Base-by-base conservation (phyloP, 768 basidiomycete species). In the Termitomyces heimii region DNA sequence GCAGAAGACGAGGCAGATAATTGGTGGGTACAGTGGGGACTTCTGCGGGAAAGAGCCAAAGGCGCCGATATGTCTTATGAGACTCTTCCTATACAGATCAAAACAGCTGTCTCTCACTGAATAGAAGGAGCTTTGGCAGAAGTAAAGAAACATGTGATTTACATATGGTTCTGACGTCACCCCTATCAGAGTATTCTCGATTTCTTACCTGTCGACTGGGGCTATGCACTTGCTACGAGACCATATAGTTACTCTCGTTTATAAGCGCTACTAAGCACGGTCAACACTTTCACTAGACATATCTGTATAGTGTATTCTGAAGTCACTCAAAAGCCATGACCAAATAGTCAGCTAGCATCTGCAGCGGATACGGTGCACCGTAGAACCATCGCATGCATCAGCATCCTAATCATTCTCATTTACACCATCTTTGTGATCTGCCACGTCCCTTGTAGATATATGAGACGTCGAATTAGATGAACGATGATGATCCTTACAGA, bases 1-100 rank as follows among this genome's bases (percentile, higher is more conserved):
- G 78, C 81, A 22, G 78, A 80, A 62, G 82, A 84, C 31, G 79
- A 80, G 28, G 83, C 81, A 8, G 81, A 83, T 55, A 77, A 83
- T 56, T 84, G 82, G 82, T 84, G 82, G 81, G 66, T 78, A 32
- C 71, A 77, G 54, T 82, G 79, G 77, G 81, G 81, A 9, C 57
- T 79, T 26, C 67, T 80, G 53, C 67, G 73, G 45, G 71, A 80
- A 63, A 62, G 72, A 28, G 72, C 74, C 7, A 63, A 60, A 40
- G 68, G 66, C 20, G 56, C 44, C 1, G 54, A 55, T 37, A 34
- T 55, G 24, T 47, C 45, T 35, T 47, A 55, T 29, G 54, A 55
- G 34, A 20, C 22, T 34, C 46, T 46, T 47, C 54, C 54, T 20
- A 55, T 55, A n/a, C 43, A 24, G 13, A 29, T 55, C 13, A 55